Evolutionary conservation across 2,329 filamentous ascomycete species (phyloP).

Genomic region (Botrytis galanthina): DNA sequence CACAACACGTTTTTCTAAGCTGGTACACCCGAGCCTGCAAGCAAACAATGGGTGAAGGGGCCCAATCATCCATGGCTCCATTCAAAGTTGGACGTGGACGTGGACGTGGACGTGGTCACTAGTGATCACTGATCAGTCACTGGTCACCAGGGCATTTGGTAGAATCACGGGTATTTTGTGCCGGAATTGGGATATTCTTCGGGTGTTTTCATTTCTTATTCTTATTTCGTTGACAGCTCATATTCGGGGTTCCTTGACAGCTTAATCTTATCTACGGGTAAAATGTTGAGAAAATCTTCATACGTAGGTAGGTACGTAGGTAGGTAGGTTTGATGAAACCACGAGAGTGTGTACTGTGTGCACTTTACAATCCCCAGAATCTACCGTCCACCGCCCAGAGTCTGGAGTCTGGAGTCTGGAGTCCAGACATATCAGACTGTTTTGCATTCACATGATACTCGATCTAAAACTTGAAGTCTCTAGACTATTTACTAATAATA

Average conservation of each 20-base stretch:
- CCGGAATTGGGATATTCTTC: background rate
- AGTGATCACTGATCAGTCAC: background rate
- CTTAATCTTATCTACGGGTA: background rate
- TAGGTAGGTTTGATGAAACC: background rate
- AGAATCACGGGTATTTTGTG: background rate
- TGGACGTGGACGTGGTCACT: background rate
- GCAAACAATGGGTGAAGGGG: background rate
- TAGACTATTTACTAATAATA: background rate
- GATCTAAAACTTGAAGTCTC: background rate
- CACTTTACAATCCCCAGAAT: background rate
- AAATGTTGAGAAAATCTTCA: background rate
- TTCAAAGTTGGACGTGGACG: background rate
- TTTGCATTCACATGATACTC: background rate
- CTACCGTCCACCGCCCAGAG: background rate
- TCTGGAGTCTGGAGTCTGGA: background rate
- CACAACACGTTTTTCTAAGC: background rate
- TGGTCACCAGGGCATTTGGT: background rate
- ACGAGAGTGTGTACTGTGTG: background rate
- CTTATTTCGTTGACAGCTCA: background rate
- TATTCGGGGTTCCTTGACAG: background rate
- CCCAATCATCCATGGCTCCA: background rate
- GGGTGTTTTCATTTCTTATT: background rate
- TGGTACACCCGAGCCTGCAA: background rate
- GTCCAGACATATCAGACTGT: background rate
- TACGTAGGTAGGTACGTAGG: no score